Evolutionary conservation across 495 filamentous ascomycete species (phyloP).

Genomic region (Trichocladium uniseriatum): DNA sequence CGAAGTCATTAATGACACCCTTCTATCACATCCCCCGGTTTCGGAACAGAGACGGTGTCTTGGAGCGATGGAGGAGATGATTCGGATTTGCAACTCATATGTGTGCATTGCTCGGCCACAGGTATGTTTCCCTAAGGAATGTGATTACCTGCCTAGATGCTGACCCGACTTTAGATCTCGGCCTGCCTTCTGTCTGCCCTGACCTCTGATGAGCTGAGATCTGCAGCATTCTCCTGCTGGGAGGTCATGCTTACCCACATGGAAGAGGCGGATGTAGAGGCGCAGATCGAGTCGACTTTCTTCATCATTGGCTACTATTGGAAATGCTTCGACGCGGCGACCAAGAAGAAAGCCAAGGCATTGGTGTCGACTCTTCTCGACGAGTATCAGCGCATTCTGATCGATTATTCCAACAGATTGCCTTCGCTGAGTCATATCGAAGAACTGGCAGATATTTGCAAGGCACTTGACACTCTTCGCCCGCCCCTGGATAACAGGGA

Average conservation of each 20-base stretch:
- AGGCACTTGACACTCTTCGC: constrained; percentile 54
- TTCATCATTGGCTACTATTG: constrained; percentile 78
- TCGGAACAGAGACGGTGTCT: constrained; percentile 67
- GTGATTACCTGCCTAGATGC: neutral
- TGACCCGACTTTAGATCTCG: constrained; percentile 59
- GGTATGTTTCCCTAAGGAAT: constrained; percentile 36
- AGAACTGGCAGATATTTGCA: constrained; percentile 54
- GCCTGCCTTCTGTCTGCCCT: constrained; percentile 83
- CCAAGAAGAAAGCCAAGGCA: constrained; percentile 46
- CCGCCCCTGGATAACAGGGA: constrained; percentile 40
- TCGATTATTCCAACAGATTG: constrained; percentile 56
- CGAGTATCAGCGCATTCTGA: constrained; percentile 48
- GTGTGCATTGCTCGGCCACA: constrained; percentile 76
- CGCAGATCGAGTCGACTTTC: constrained; percentile 76
- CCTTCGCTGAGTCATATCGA: constrained; percentile 71
- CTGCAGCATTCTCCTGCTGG: constrained; percentile 78
- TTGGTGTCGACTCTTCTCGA: constrained; percentile 58
- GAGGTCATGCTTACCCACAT: constrained; percentile 61
- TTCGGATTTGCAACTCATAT: constrained; percentile 58
- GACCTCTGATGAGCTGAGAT: constrained; percentile 57
- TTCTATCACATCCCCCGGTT: constrained; percentile 38
- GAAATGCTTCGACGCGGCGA: constrained; percentile 51
- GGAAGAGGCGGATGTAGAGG: constrained; percentile 66
- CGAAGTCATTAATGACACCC: constrained; percentile 66
- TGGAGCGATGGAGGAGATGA: constrained; percentile 79